Evolutionary conservation across 2,329 filamentous ascomycete species (phyloP).

Genomic region (Zymoseptoria crescenta): DNA sequence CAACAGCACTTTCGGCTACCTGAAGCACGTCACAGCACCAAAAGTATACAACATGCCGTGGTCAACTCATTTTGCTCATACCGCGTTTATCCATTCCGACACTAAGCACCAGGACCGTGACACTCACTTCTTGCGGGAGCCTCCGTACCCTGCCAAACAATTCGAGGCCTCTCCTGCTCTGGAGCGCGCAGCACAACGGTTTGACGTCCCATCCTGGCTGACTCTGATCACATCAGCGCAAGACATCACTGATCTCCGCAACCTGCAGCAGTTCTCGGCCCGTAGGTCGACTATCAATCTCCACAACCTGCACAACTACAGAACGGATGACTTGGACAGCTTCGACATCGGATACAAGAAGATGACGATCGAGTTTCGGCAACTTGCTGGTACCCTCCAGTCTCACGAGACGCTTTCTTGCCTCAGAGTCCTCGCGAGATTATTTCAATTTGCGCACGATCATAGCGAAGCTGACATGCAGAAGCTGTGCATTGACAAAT

Average conservation of each 20-base stretch:
- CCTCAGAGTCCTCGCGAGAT: conserved; percentile 16
- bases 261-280: not conserved
- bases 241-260: conserved; percentile 3
- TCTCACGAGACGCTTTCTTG: conserved; percentile 21
- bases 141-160: not conserved
- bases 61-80: conserved; percentile 3
- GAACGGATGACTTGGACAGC: not conserved
- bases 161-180: conserved; percentile 2
- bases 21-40: not conserved
- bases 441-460: conserved; percentile 8
- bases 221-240: conserved; percentile 8
- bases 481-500: conserved; percentile 3
- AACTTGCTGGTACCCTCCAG: conserved; percentile 23
- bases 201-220: conserved; percentile 5
- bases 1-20: not conserved
- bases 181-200: not conserved
- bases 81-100: not conserved
- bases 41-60: conserved; percentile 9
- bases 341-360: not conserved
- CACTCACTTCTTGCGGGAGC: not conserved
- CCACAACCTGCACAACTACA: conserved; percentile 5
- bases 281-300: conserved; percentile 11
- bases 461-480: not conserved
- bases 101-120: not conserved
- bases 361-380: conserved; percentile 27